Evolutionary conservation across 805 yeast genomes (phyloP).

Genomic region (Monosporozyma servazzii): DNA sequence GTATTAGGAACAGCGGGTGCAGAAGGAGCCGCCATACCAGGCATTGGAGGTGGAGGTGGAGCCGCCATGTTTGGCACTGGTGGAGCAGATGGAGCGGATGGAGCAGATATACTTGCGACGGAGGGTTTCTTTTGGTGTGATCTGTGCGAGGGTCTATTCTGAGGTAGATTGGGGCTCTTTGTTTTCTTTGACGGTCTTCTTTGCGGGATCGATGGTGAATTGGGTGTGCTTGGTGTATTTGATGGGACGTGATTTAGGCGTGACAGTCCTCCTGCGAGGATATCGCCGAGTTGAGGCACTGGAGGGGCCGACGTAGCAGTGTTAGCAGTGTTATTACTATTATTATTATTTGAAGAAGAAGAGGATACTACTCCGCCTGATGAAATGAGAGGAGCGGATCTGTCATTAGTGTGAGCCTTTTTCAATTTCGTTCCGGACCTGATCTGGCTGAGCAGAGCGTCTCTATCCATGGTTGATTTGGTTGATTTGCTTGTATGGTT

Average conservation of each 20-base stretch:
- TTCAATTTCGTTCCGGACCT: conserved; percentile 57
- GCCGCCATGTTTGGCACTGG: conserved; percentile 23
- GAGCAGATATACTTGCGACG: conserved; percentile 7
- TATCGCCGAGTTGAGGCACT: conserved; percentile 23
- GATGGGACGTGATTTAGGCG: conserved; percentile 43
- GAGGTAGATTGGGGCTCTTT: conserved; percentile 15
- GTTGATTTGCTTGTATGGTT: too few relatives aligned
- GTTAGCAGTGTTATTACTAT: conserved; percentile 18
- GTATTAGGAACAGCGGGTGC: conserved; percentile 15
- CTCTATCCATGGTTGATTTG: conserved; percentile 38
- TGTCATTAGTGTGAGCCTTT: conserved; percentile 55
- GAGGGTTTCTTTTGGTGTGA: conserved; percentile 9
- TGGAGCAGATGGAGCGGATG: conserved; percentile 5
- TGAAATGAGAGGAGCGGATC: conserved; percentile 51
- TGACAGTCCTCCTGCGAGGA: conserved; percentile 66
- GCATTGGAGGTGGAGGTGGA: conserved; percentile 13
- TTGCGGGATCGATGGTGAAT: conserved; percentile 14
- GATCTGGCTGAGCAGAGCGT: conserved; percentile 70
- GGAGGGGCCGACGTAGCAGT: not conserved
- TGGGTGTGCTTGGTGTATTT: not conserved
- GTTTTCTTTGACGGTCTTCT: conserved; percentile 7
- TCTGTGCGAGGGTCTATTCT: conserved; percentile 14
- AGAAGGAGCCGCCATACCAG: not conserved
- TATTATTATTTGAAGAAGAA: conserved; percentile 2
- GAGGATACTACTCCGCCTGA: conserved; percentile 27